Evolutionary conservation across 2,329 filamentous ascomycete genomes (phyloP).

Genomic region (Botrytis cinerea): DNA sequence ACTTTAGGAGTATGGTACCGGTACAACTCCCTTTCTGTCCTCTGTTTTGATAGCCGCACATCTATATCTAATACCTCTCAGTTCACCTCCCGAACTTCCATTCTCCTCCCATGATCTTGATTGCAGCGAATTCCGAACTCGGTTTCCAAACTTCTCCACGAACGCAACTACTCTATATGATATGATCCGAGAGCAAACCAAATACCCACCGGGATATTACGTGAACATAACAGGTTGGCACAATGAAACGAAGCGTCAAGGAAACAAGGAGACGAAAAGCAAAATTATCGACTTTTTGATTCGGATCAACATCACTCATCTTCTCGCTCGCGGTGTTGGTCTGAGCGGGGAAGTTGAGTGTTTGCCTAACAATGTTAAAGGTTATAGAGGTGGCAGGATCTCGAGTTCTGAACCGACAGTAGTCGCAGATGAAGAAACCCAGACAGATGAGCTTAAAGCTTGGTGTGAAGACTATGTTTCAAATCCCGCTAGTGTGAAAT

Average conservation of each 20-base stretch:
- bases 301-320: constrained; percentile 59
- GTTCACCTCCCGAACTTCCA: constrained; percentile 30
- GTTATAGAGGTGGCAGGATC: constrained; percentile 63
- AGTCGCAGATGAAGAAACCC: constrained; percentile 31
- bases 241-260: constrained; percentile 35
- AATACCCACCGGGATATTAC: constrained; percentile 35
- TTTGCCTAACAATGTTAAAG: constrained; percentile 51
- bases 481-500: constrained; percentile 58
- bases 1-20: no score
- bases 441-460: constrained; percentile 23
- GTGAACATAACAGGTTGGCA: constrained; percentile 40
- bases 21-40: no score
- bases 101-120: constrained; percentile 33
- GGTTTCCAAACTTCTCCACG: constrained; percentile 35
- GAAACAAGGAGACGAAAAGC: constrained; percentile 50
- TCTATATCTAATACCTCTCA: constrained; percentile 18
- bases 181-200: constrained; percentile 35
- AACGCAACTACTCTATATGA: constrained; percentile 30
- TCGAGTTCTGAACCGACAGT: constrained; percentile 52
- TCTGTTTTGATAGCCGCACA: no score
- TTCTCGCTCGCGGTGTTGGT: constrained; percentile 46
- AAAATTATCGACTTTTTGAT: constrained; percentile 61
- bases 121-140: constrained; percentile 33
- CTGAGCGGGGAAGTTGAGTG: neutral
- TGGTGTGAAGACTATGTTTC: constrained; percentile 72